These are phyloP conservation scores for Flaveria ramosissima DNA, from an alignment of 129 eudicot genomes.

Conservation along the genomic window DNA sequence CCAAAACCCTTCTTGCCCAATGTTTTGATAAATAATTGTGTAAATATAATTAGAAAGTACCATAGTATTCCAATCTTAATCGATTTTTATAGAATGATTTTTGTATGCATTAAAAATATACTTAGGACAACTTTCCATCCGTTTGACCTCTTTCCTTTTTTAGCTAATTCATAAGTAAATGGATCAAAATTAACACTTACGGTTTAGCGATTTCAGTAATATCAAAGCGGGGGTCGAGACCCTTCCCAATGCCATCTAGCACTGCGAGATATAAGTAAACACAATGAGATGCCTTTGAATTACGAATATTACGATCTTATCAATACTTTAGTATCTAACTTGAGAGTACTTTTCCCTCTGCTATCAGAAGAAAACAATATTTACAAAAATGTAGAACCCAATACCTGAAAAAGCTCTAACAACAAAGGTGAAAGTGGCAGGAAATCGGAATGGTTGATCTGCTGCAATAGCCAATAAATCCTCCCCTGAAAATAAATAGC, in stretches of 20 bases:
- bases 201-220: conserved; percentile 98
- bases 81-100: not conserved
- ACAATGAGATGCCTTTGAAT: conserved; percentile 8
- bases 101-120: not conserved
- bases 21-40: not conserved
- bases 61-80: not conserved
- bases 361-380: not conserved
- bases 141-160: conserved; percentile 10
- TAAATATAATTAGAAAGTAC: not conserved
- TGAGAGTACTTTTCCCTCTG: conserved; percentile 1
- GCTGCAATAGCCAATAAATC: conserved; percentile 93
- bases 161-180: not conserved
- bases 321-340: not conserved
- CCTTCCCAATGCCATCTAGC: conserved; percentile 98
- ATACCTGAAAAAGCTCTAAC: conserved; percentile 98
- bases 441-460: conserved; percentile 95
- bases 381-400: not conserved
- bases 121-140: not conserved
- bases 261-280: conserved; percentile 48
- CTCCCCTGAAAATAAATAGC: conserved; percentile 59
- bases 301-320: not conserved
- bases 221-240: conserved; percentile 98
- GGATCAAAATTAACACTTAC: conserved; percentile 49
- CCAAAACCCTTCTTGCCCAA: not conserved
- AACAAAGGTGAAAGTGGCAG: conserved; percentile 99